A percentile compares a stretch with the other conserved stretches of the same genome.
Evolutionary conservation across 1,284 basidiomycete genomes (phyloP).

Genomic region (Laetiporus sulphureus): DNA sequence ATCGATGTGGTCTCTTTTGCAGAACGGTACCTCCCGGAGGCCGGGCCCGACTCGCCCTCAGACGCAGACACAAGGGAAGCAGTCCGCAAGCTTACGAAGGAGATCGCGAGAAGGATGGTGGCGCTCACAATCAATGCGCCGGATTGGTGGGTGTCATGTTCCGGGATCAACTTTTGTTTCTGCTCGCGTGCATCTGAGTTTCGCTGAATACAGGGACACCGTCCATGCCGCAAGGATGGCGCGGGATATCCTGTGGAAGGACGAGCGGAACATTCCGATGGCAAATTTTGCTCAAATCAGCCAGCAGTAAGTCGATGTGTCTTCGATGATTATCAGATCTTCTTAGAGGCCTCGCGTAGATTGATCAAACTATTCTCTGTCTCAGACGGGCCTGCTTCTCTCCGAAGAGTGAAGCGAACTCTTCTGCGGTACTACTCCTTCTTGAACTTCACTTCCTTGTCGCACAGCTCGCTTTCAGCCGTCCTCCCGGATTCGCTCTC

Average conservation of each 20-base stretch:
- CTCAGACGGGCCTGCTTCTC: slow-evolving; percentile 38
- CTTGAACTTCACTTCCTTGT: slow-evolving; percentile 71
- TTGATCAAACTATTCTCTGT: slow-evolving; percentile 77
- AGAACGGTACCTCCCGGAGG: slow-evolving; percentile 61
- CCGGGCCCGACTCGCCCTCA: slow-evolving; percentile 59
- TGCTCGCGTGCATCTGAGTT: neutral
- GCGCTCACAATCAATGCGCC: slow-evolving; percentile 84
- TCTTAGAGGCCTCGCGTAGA: slow-evolving; percentile 28
- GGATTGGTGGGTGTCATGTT: slow-evolving; percentile 63
- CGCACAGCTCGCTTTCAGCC: slow-evolving; percentile 59
- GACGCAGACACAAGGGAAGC: no score
- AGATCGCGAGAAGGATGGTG: slow-evolving; percentile 63
- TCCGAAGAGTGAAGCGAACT: slow-evolving; percentile 40
- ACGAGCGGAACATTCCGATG: slow-evolving; percentile 59
- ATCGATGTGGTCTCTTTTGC: slow-evolving; percentile 72
- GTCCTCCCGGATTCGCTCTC: slow-evolving; percentile 59
- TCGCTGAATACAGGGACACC: slow-evolving; percentile 57
- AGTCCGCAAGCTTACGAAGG: slow-evolving; percentile 74
- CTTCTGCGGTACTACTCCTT: slow-evolving; percentile 82
- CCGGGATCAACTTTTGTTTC: neutral
- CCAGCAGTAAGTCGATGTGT: slow-evolving; percentile 58
- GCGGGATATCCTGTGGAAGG: slow-evolving; percentile 79
- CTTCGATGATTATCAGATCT: neutral
- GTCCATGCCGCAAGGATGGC: slow-evolving; percentile 80
- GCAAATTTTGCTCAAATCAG: slow-evolving; percentile 72